A percentile compares a stretch with the other conserved stretches of the same genome.
Evolutionary conservation across 1,139 yeast species (phyloP).

Genomic region (Hanseniaspora gamundiae): DNA sequence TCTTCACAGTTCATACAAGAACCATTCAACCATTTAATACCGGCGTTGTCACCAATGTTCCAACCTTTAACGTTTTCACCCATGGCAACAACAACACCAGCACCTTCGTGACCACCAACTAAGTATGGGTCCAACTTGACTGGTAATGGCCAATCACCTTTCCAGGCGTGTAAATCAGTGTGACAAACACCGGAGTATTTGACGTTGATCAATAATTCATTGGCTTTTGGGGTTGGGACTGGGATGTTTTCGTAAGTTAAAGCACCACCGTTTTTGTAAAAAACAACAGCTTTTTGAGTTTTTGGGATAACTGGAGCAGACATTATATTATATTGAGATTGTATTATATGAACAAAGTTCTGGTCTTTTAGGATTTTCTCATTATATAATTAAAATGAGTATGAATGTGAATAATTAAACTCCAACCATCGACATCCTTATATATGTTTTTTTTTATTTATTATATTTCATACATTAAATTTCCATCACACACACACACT

Average conservation of each 20-base stretch:
- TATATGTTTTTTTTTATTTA: too few relatives aligned
- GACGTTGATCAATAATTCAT: constrained; percentile 47
- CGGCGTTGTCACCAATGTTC: constrained; percentile 51
- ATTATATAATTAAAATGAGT: too few relatives aligned
- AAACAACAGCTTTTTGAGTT: constrained; percentile 40
- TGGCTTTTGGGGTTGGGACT: constrained; percentile 50
- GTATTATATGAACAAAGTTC: neutral
- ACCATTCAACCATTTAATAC: constrained; percentile 56
- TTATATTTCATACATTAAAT: too few relatives aligned
- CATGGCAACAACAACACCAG: constrained; percentile 49
- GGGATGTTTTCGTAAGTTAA: constrained; percentile 45
- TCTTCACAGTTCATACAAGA: constrained; percentile 50
- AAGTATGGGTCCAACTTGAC: constrained; percentile 40
- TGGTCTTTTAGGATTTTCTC: neutral
- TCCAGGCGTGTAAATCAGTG: constrained; percentile 61
- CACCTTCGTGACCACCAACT: constrained; percentile 66
- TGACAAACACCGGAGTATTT: constrained; percentile 62
- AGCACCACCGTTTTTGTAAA: constrained; percentile 37
- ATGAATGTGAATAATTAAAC: too few relatives aligned
- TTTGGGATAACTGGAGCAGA: constrained; percentile 34
- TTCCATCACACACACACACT: too few relatives aligned
- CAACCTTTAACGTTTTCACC: constrained; percentile 48
- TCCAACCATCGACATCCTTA: too few relatives aligned
- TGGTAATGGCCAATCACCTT: constrained; percentile 56
- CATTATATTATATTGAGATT: constrained; percentile 2